phyloP scores from a whole-genome alignment of 1,284 basidiomycete species.

The Apiotrichum porosum region DNA sequence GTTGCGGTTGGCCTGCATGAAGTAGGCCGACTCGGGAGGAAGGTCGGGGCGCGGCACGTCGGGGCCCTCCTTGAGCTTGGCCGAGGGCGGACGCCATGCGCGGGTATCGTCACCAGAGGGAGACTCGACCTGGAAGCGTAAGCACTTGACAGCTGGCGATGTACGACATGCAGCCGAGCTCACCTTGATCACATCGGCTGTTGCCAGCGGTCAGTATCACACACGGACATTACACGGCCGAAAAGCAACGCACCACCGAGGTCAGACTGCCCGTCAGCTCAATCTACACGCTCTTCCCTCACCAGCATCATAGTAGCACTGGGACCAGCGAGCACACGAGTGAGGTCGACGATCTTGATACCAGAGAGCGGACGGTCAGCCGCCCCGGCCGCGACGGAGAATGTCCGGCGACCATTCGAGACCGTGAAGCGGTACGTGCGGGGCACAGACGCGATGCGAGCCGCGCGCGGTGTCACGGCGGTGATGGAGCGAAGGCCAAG shows the following conservation, averaged over 20 bases:
- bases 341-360: constrained; percentile 76
- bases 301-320: constrained; percentile 81
- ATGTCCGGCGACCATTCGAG: background rate
- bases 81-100: constrained; percentile 73
- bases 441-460: background rate
- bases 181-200: constrained; percentile 78
- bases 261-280: constrained; percentile 24
- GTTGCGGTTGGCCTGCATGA: constrained; percentile 81
- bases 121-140: constrained; percentile 62
- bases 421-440: constrained; percentile 1
- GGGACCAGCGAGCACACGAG: constrained; percentile 83
- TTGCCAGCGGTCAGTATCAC: background rate
- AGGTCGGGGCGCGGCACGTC: constrained; percentile 57
- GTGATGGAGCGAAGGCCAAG: constrained; percentile 1
- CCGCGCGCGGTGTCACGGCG: background rate
- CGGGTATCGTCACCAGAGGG: constrained; percentile 86
- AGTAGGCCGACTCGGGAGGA: constrained; percentile 89
- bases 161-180: no score
- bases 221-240: background rate
- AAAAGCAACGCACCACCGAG: constrained; percentile 22
- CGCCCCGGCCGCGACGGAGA: constrained; percentile 6
- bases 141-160: no score
- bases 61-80: constrained; percentile 51
- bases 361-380: constrained; percentile 61
- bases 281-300: constrained; percentile 52